Conservation (phyloP, 371 early-diverging fungal genomes). For the Apophysomyces variabilis region DNA sequence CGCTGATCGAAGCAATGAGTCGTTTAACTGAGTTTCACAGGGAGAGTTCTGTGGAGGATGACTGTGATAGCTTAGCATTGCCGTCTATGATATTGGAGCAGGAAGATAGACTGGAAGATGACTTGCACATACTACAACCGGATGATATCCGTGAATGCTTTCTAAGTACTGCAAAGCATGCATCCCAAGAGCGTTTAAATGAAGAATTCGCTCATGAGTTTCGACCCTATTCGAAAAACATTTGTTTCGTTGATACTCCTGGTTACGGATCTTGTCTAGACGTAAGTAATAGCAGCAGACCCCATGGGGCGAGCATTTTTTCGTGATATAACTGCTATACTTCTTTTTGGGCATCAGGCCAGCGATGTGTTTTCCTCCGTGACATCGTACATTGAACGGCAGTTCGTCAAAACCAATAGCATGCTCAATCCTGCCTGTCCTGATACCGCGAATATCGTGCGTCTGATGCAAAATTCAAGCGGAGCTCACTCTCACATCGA, state of each 20-base stretch:
- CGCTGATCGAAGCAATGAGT: slow-evolving; percentile 48
- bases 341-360: slow-evolving; percentile 31
- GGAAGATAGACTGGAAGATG: slow-evolving; percentile 18
- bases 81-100: slow-evolving; percentile 25
- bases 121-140: neutral
- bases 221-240: slow-evolving; percentile 28
- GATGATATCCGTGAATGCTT: slow-evolving; percentile 33
- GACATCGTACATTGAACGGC: slow-evolving; percentile 39
- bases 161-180: slow-evolving; percentile 41
- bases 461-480: slow-evolving; percentile 36
- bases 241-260: slow-evolving; percentile 62
- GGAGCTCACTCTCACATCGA: slow-evolving; percentile 72
- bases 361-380: slow-evolving; percentile 36
- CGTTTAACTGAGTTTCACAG: slow-evolving; percentile 43
- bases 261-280: slow-evolving; percentile 62
- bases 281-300: slow-evolving; percentile 27
- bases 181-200: slow-evolving; percentile 20
- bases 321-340: neutral
- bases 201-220: neutral
- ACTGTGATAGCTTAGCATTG: slow-evolving; percentile 12
- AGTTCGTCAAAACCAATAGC: slow-evolving; percentile 38
- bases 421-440: slow-evolving; percentile 31
- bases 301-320: neutral
- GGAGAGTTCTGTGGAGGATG: slow-evolving; percentile 27
- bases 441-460: slow-evolving; percentile 24